Evolutionary conservation across 257 asterid genomes (phyloP), one percentile per base, ranked within the genome.

Genomic region (Agastache rugosa): DNA sequence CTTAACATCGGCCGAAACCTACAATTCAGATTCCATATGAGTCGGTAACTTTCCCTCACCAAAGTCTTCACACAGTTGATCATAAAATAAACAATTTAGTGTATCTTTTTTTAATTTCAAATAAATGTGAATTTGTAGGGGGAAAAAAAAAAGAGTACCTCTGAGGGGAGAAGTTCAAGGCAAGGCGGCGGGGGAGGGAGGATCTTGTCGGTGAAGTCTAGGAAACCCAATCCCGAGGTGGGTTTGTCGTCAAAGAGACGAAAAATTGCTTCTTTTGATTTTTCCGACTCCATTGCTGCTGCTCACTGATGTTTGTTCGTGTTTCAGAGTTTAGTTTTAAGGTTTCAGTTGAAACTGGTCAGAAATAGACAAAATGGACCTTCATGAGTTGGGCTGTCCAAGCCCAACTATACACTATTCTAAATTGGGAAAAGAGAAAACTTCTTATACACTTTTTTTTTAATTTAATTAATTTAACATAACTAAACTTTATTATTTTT

Each of bases 181-280:
- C 85, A 88, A 39, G 97, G 94, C 63, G 98, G 99, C 16, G 89
- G 93, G 1, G 96, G 90, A 20, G 85, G 85, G 53, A 67, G 83
- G 47, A 92, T 78, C 67, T 84, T 81, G 56, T 85, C 89, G 0
- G 89, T 81, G 77, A 74, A 79, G 44, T 90, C 87, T 9, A 84
- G 77, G 70, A 90, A 89, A 4, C 90, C 88, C 63, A 73, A 77
- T 10, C 83, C 93, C 8, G 85, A 45, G 67, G 79, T 75, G 51
- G 91, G 77, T 22, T 78, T 88, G 47, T 80, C 93, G 73, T 76
- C 93, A 73, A 89, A 90, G 9, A 90, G 85, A 45, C 87, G 83
- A 78, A 85, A 94, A 11, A 78, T 69, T 60, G 75, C 67, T 68
- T 79, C 88, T 62, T 71, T 50, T 63, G 86, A 75, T 76, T 71